Percentiles rank a stretch among this genome's conserved stretches.
These are phyloP conservation scores for Phytophthora ohioensis DNA, from an alignment of 352 stramenopile species.

Conservation along the genomic window DNA sequence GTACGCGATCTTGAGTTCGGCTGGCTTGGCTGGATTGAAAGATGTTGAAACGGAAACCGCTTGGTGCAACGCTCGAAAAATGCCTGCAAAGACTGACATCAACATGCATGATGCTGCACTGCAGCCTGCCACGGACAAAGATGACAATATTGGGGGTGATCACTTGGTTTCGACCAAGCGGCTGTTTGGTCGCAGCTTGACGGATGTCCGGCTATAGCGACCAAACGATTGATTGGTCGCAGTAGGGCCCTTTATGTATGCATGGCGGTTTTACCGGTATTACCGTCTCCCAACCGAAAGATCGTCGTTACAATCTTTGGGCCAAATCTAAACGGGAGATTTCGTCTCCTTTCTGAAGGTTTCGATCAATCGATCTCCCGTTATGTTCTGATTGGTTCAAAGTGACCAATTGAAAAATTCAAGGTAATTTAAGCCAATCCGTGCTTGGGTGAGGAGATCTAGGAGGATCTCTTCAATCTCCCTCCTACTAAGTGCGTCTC, in stretches of 20 bases:
- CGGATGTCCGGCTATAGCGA: constrained; percentile 15
- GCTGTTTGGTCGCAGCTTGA: constrained; percentile 29
- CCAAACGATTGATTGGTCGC: constrained; percentile 36
- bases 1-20: constrained; percentile 92
- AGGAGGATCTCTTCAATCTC: too few relatives aligned
- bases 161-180: constrained; percentile 26
- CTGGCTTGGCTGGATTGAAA: too few relatives aligned
- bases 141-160: neutral
- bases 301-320: neutral
- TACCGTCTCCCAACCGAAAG: neutral
- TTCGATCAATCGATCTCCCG: too few relatives aligned
- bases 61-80: constrained; percentile 20
- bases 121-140: neutral
- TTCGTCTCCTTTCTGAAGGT: neutral
- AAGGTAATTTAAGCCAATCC: too few relatives aligned
- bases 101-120: neutral
- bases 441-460: too few relatives aligned
- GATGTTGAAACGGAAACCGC: constrained; percentile 9
- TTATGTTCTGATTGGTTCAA: too few relatives aligned
- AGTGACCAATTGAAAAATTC: too few relatives aligned
- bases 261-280: neutral
- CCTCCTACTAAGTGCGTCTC: too few relatives aligned
- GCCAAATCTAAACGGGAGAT: neutral
- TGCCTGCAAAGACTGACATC: neutral
- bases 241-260: neutral